Evolutionary conservation across 176 grass and related monocot species (phyloP), one percentile per base, ranked within the genome.

Genomic region (Carex parvula): DNA sequence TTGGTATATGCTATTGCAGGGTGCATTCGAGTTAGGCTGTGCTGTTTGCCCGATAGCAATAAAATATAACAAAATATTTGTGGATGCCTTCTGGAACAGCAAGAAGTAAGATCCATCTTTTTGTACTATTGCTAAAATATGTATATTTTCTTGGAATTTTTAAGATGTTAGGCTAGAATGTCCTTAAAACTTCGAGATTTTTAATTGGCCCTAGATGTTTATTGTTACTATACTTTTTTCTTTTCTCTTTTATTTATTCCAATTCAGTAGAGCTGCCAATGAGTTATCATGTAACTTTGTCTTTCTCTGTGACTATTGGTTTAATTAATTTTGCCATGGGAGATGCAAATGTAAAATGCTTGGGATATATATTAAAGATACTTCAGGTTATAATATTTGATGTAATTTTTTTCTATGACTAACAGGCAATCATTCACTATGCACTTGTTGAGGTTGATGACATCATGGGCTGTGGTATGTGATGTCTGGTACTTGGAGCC

Each of bases 31-130:
- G 83, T 89, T 99, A 69, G 93, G 76, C 4, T 99, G 93, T 85
- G 96, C 96, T 89, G 96, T 99, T 84, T 99, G 96, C 76, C 96
- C 96, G 69, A 88, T 99, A 88, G 96, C 96, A 83, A 95, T 99
- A 81, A 99, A 95, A 84, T 99, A 99, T 87, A 99, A 99, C 84
- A 99, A 95, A 90, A 95, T 99, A 89, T 99, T 99, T 73, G 96
- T 99, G 80, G 96, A 99, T 42, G 96, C 96, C 77, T 99, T 99
- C 78, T 99, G 96, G 96, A 99, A 99, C 88, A 99, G 96, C 91
- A 99, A 99, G 83, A 99, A 95, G 96, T 99, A 87, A 95, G 91
- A 66, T 88, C 24, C 75, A 62, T 73, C 14, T 53, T 53, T 30
- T 55, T 70, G 63, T 83, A 83, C 33, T 41, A 50, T 8, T 14